Evolutionary conservation across 768 basidiomycete genomes (phyloP).

Genomic region (Leccinum pellstonianum): DNA sequence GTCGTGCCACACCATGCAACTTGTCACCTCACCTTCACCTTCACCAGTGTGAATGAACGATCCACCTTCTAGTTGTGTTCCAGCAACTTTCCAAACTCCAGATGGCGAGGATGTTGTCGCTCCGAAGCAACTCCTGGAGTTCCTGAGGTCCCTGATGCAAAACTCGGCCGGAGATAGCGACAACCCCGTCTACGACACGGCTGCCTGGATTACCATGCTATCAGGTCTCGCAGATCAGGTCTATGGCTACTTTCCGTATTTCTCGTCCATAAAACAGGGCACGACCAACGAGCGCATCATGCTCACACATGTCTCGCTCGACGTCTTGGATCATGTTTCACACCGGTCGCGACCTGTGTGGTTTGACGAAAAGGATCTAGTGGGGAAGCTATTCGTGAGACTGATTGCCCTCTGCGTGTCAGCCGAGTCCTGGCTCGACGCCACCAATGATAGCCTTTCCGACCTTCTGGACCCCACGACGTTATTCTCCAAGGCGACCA

Average conservation of each 20-base stretch:
- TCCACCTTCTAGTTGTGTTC: constrained; percentile 26
- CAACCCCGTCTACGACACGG: constrained; percentile 35
- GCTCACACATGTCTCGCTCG: constrained; percentile 53
- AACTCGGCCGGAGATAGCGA: constrained; percentile 34
- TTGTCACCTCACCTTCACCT: not conserved
- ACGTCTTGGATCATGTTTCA: constrained; percentile 53
- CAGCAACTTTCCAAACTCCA: constrained; percentile 33
- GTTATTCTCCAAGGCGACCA: constrained; percentile 48
- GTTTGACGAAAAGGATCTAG: constrained; percentile 41
- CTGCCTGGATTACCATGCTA: constrained; percentile 51
- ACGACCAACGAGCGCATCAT: constrained; percentile 56
- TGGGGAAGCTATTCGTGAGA: constrained; percentile 48
- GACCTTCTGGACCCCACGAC: constrained; percentile 45
- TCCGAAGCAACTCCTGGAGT: constrained; percentile 43
- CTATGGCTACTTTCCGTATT: constrained; percentile 53
- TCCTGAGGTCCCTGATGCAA: constrained; percentile 40
- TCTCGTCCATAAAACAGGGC: constrained; percentile 49
- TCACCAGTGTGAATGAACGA: constrained; percentile 22
- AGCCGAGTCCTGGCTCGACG: constrained; percentile 59
- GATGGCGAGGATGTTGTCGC: constrained; percentile 24
- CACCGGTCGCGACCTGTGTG: constrained; percentile 52
- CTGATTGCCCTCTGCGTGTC: constrained; percentile 54
- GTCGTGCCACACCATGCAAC: not conserved
- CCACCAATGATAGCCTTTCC: constrained; percentile 38
- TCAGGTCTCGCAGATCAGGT: constrained; percentile 52